Evolutionary conservation across 2,329 filamentous ascomycete species (phyloP), one percentile per base, ranked within the genome.

Genomic region (Cladosporium phlei): DNA sequence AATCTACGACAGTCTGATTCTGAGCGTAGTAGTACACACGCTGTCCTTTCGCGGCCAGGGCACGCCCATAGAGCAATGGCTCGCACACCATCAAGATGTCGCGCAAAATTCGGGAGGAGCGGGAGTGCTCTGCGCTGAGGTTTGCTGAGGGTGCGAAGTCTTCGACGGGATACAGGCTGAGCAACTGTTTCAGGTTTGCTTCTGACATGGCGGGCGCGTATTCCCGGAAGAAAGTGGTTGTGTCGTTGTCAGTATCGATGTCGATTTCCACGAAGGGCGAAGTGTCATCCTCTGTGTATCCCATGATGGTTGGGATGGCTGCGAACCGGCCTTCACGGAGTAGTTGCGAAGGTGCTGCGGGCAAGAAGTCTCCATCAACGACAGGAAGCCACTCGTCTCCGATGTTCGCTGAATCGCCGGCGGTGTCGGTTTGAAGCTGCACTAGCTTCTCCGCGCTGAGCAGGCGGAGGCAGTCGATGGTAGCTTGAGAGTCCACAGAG

Each of bases 1-100:
- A 64, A 3, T 68, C 70, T 2, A 77, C 60, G n/a, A 79, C 66
- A 0, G 76, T 79, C 54, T 78, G 74, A 57, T 79, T 79, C 62
- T 72, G 74, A 49, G 71, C 61, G 57, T 73, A 78, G 2, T 77
- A 59, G 54, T 72, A 79, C 4, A 75, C 70, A 4, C 59, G 55
- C 49, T 66, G 68, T 3, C 61, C 66, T 20, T 59, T 62, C 11
- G 59, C 50, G 1, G 68, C 62, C 19, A 76, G 59, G 1, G 67
- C 62, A 22, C 63, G 52, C 2, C 65, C 73, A 42, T 70, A 69
- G 39, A 66, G 65, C 7, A 75, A 53, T 1, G 74, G 68, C 30
- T 71, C 68, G 58, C 75, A 78, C 0, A 65, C 63, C 68, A 78
- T 73, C 22, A 76, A 39, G 32, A 78, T 70, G 56, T 79, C 77